phyloP scores from a whole-genome alignment of 169 alveolate species.

The Perkinsus olseni region DNA sequence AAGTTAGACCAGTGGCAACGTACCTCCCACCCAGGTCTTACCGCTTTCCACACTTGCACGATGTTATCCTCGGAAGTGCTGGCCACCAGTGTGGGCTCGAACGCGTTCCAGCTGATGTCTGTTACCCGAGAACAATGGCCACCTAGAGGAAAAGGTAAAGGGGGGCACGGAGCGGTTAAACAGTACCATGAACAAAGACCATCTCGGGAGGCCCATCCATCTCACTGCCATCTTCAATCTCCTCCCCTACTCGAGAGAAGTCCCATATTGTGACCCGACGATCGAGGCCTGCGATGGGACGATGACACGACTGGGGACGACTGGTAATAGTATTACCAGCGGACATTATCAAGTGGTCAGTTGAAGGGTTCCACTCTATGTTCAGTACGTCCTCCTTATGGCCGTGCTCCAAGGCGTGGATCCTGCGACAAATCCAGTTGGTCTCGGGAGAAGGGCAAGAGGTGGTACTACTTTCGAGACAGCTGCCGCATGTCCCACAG shows the following conservation, averaged over 20 bases:
- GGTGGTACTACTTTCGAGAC: background rate
- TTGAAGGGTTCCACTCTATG: background rate
- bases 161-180: background rate
- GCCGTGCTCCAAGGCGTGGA: background rate
- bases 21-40: background rate
- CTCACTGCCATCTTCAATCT: background rate
- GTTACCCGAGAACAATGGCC: background rate
- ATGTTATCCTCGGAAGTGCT: background rate
- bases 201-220: background rate
- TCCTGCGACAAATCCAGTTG: background rate
- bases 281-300: background rate
- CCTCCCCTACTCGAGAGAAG: background rate
- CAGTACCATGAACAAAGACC: background rate
- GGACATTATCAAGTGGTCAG: background rate
- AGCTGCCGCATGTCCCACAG: background rate
- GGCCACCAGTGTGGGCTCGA: background rate
- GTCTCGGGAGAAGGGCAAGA: background rate
- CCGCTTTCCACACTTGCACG: background rate
- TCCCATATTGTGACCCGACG: background rate
- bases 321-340: background rate
- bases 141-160: background rate
- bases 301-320: background rate
- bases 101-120: background rate
- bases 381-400: background rate
- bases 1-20: background rate